Percentiles rank a stretch among this genome's conserved stretches.
Evolutionary conservation across 2,329 filamentous ascomycete species (phyloP).

Genomic region (Arthroderma uncinatum): DNA sequence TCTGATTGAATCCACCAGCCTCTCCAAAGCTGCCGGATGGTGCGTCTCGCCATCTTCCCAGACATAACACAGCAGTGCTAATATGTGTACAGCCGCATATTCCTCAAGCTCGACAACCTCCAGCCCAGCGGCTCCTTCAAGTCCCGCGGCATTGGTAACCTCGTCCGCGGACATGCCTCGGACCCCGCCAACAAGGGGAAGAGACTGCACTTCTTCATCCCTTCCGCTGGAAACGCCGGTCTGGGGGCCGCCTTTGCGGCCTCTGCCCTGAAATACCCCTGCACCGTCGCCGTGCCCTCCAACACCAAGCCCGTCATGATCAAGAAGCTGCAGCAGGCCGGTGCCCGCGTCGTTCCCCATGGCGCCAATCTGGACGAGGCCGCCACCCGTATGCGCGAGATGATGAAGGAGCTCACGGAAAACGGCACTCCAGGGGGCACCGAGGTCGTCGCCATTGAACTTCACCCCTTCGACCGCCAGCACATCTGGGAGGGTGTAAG

Average conservation of each 20-base stretch:
- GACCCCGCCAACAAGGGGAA: slow-evolving; percentile 32
- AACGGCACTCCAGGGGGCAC: slow-evolving; percentile 7
- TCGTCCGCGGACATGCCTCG: slow-evolving; percentile 47
- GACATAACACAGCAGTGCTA: neutral
- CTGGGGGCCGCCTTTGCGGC: slow-evolving; percentile 70
- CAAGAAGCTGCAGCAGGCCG: slow-evolving; percentile 56
- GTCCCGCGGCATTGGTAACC: slow-evolving; percentile 62
- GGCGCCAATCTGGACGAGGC: slow-evolving; percentile 61
- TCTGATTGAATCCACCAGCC: slow-evolving; percentile 52
- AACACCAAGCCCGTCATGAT: slow-evolving; percentile 59
- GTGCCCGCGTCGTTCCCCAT: slow-evolving; percentile 56
- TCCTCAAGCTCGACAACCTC: slow-evolving; percentile 74
- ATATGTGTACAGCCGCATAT: slow-evolving; percentile 49
- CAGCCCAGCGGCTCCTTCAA: slow-evolving; percentile 84
- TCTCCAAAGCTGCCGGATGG: slow-evolving; percentile 64
- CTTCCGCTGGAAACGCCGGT: slow-evolving; percentile 73
- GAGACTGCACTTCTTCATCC: slow-evolving; percentile 62
- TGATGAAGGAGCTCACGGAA: slow-evolving; percentile 25
- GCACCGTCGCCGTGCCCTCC: slow-evolving; percentile 64
- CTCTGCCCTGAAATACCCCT: slow-evolving; percentile 49
- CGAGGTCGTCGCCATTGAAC: slow-evolving; percentile 30
- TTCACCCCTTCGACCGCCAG: slow-evolving; percentile 37
- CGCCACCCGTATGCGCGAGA: slow-evolving; percentile 42
- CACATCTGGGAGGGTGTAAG: slow-evolving; percentile 38
- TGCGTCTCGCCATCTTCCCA: slow-evolving; percentile 30